These are phyloP conservation scores for Aeschynomene evenia DNA, from an alignment of 306 rosid species.

Conservation along the genomic window DNA sequence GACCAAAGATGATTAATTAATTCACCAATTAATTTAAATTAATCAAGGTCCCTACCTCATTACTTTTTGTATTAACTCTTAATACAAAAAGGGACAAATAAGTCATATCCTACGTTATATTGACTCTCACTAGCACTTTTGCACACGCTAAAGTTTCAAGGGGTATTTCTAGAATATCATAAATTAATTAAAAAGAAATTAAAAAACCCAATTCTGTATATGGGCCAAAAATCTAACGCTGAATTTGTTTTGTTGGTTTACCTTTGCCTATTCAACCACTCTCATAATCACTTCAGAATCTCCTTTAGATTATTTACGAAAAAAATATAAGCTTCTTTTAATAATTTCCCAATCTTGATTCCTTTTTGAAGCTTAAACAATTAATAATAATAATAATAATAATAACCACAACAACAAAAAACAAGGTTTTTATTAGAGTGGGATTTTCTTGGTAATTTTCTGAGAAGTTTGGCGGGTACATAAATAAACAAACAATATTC, in stretches of 20 bases:
- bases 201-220: background rate
- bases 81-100: conserved; percentile 35
- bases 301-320: background rate
- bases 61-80: conserved; percentile 30
- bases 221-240: conserved; percentile 32
- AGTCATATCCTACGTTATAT: conserved; percentile 26
- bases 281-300: background rate
- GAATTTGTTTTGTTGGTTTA: conserved; percentile 7
- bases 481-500: conserved; percentile 40
- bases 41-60: conserved; percentile 26
- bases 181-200: too few species aligned
- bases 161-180: background rate
- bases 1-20: conserved; percentile 18
- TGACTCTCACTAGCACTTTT: conserved; percentile 29
- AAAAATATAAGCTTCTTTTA: background rate
- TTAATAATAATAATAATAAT: background rate
- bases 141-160: conserved; percentile 5
- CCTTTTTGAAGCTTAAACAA: background rate
- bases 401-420: background rate
- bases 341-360: background rate
- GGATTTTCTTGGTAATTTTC: conserved; percentile 8
- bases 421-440: background rate
- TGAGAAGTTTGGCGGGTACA: conserved; percentile 56
- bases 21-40: conserved; percentile 14
- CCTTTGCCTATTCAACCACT: background rate